Evolutionary conservation across 768 basidiomycete genomes (phyloP).

Genomic region (Lentinula sp.): DNA sequence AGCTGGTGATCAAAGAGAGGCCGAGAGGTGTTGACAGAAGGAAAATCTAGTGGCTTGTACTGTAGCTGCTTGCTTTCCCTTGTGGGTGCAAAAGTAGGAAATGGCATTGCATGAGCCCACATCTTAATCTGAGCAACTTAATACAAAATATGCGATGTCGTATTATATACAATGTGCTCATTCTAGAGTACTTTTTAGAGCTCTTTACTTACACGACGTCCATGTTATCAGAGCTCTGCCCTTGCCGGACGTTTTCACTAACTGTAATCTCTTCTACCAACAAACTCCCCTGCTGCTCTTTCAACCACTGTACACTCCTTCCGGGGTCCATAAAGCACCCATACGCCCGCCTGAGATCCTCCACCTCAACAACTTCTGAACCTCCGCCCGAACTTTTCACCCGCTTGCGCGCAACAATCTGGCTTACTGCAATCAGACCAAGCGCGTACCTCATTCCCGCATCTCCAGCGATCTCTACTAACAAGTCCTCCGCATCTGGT

Average conservation of each 20-base stretch:
- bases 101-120: no score
- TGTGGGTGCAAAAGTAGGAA: not conserved
- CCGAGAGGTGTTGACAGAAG: slow-evolving; percentile 49
- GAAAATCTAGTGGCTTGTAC: not conserved
- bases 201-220: not conserved
- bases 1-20: slow-evolving; percentile 81
- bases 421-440: slow-evolving; percentile 90
- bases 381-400: slow-evolving; percentile 27
- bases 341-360: slow-evolving; percentile 82
- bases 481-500: slow-evolving; percentile 63
- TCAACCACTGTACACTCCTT: slow-evolving; percentile 86
- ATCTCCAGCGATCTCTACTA: slow-evolving; percentile 83
- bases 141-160: not conserved
- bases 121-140: not conserved
- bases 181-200: not conserved
- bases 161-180: not conserved
- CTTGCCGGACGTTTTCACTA: slow-evolving; percentile 9
- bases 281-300: slow-evolving; percentile 71
- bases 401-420: slow-evolving; percentile 78
- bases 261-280: slow-evolving; percentile 66
- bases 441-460: slow-evolving; percentile 93
- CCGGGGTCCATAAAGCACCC: slow-evolving; percentile 92
- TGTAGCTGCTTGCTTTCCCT: no score
- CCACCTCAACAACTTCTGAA: slow-evolving; percentile 71
- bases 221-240: not conserved